Conservation (phyloP, 2,329 filamentous ascomycete species). For the Scedosporium minutisporum region DNA sequence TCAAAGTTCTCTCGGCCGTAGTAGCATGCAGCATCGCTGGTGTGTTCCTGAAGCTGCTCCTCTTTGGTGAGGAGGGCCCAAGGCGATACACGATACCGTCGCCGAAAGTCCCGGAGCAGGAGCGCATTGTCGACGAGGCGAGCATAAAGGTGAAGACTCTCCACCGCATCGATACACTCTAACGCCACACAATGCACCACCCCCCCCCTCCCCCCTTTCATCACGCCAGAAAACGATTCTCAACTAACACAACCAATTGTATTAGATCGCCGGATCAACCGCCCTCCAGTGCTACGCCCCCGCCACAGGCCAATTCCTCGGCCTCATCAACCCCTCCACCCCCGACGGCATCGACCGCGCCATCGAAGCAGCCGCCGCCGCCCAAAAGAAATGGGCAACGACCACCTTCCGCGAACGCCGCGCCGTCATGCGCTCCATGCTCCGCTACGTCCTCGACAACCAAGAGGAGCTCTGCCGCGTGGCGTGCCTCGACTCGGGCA, state of each 20-base stretch:
- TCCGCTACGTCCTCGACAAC: constrained; percentile 78
- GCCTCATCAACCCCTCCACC: constrained; percentile 67
- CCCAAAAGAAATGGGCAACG: constrained; percentile 67
- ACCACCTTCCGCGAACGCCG: constrained; percentile 71
- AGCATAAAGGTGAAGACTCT: constrained; percentile 43
- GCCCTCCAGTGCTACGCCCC: constrained; percentile 81
- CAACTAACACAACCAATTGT: neutral
- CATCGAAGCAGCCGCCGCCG: constrained; percentile 61
- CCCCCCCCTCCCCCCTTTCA: neutral
- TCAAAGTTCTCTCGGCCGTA: neutral
- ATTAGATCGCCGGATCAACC: constrained; percentile 48
- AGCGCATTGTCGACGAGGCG: constrained; percentile 47
- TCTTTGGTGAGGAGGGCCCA: constrained; percentile 26
- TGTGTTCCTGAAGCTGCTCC: constrained; percentile 8
- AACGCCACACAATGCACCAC: neutral
- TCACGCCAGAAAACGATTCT: constrained; percentile 3
- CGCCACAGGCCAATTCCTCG: constrained; percentile 77
- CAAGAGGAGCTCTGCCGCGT: constrained; percentile 78
- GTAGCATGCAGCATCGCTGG: neutral
- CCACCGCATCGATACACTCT: neutral
- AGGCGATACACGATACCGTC: constrained; percentile 51
- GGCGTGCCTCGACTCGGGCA: constrained; percentile 87
- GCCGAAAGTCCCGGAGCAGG: constrained; percentile 51
- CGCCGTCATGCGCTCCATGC: constrained; percentile 69
- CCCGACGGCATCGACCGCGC: constrained; percentile 68